Evolutionary conservation across 805 yeast species (phyloP).

Genomic region (Candida rishiriensis): DNA sequence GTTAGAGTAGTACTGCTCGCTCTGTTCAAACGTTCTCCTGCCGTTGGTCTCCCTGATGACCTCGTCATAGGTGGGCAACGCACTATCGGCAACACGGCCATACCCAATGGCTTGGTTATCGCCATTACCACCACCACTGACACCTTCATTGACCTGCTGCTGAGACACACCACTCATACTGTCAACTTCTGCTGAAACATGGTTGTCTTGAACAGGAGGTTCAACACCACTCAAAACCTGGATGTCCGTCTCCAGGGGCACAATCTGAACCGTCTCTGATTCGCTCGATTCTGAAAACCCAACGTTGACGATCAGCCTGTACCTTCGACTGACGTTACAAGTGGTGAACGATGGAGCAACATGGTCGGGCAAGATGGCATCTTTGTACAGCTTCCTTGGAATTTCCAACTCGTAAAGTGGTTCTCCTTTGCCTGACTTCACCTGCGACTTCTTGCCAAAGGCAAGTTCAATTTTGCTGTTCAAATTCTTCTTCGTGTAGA

Average conservation of each 20-base stretch:
- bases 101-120: not conserved
- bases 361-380: conserved; percentile 41
- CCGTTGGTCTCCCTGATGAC: conserved; percentile 10
- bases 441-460: conserved; percentile 27
- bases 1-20: conserved; percentile 10
- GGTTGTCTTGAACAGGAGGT: conserved; percentile 7
- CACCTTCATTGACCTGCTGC: too few species aligned
- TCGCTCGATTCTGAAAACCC: conserved; percentile 24
- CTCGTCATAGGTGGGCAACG: conserved; percentile 15
- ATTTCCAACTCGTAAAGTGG: conserved; percentile 39
- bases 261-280: conserved; percentile 5
- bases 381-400: conserved; percentile 35
- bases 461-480: conserved; percentile 35
- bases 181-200: not conserved
- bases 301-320: conserved; percentile 32
- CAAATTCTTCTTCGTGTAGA: conserved; percentile 20
- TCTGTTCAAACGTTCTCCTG: conserved; percentile 12
- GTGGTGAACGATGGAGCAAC: conserved; percentile 52
- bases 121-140: too few species aligned
- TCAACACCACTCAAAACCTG: conserved; percentile 21
- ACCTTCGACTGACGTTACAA: conserved; percentile 50
- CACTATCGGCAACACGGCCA: conserved; percentile 1
- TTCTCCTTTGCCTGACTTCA: conserved; percentile 10
- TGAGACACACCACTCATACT: too few species aligned
- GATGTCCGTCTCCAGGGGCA: conserved; percentile 13